A percentile compares a stretch with the other conserved stretches of the same genome.
phyloP scores from a whole-genome alignment of 768 basidiomycete genomes.

The Trametes elegans region DNA sequence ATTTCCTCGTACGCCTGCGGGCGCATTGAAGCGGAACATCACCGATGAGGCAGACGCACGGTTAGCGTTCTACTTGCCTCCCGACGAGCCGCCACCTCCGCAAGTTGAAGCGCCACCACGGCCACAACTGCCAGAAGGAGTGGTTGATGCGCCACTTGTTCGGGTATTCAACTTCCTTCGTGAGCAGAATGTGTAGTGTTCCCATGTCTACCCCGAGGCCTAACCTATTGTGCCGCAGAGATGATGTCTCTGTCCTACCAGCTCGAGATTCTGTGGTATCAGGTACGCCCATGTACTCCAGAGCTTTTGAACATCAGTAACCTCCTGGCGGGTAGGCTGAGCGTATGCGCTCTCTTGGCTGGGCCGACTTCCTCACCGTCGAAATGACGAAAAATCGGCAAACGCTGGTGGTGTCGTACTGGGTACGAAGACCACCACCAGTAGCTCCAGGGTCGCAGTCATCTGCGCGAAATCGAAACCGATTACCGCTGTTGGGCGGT shows the following conservation, averaged over 20 bases:
- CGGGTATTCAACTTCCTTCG: conserved; percentile 88
- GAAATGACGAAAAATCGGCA: conserved; percentile 69
- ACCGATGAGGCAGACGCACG: conserved; percentile 71
- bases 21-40: conserved; percentile 62
- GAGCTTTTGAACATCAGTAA: conserved; percentile 4
- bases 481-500: conserved; percentile 64
- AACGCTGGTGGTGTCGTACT: conserved; percentile 75
- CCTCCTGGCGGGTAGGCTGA: conserved; percentile 48
- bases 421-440: conserved; percentile 55
- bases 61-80: conserved; percentile 55
- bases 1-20: conserved; percentile 68
- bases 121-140: conserved; percentile 54
- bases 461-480: conserved; percentile 31
- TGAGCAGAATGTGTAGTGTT: conserved; percentile 39
- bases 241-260: conserved; percentile 93
- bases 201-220: conserved; percentile 12
- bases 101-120: conserved; percentile 42
- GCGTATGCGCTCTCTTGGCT: conserved; percentile 81
- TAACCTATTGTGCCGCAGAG: too few species aligned
- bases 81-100: conserved; percentile 40
- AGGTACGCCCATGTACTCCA: conserved; percentile 36
- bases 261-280: conserved; percentile 84
- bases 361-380: conserved; percentile 74
- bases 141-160: conserved; percentile 80
- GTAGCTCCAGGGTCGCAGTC: conserved; percentile 26